These are phyloP conservation scores for Neotropicomus parvogracilis DNA, from an alignment of 1,284 basidiomycete species.

Conservation along the genomic window DNA sequence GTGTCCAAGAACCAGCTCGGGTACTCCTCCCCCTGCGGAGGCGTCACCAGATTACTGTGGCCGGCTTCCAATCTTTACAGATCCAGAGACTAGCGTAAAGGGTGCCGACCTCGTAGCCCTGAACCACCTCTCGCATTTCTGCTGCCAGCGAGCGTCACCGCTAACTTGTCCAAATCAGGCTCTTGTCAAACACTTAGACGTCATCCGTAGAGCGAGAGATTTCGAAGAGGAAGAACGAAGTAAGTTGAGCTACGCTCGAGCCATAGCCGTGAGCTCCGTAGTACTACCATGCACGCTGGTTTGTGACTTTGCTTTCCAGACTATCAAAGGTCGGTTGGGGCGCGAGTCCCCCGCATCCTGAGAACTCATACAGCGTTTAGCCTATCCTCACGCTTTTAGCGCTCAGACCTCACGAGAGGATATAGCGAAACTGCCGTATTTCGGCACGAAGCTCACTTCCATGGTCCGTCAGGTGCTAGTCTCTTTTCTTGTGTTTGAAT, in stretches of 20 bases:
- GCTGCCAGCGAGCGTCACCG: slow-evolving; percentile 59
- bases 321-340: slow-evolving; percentile 53
- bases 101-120: slow-evolving; percentile 20
- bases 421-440: slow-evolving; percentile 50
- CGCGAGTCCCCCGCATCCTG: background rate
- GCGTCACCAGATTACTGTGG: slow-evolving; percentile 4
- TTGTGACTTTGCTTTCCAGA: slow-evolving; percentile 33
- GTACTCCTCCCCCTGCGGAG: background rate
- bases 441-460: slow-evolving; percentile 57
- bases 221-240: slow-evolving; percentile 64
- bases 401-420: slow-evolving; percentile 41
- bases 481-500: background rate
- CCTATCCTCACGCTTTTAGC: slow-evolving; percentile 58
- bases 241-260: slow-evolving; percentile 63
- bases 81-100: slow-evolving; percentile 12
- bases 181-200: slow-evolving; percentile 52
- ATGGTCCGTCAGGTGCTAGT: slow-evolving; percentile 43
- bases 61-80: slow-evolving; percentile 8
- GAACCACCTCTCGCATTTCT: slow-evolving; percentile 46
- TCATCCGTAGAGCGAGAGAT: slow-evolving; percentile 54
- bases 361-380: slow-evolving; percentile 34
- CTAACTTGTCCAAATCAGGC: slow-evolving; percentile 63
- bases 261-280: slow-evolving; percentile 51
- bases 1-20: slow-evolving; percentile 36
- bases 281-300: background rate